These are phyloP conservation scores for Moricandia arvensis DNA, from an alignment of 345 rosid genomes.

Conservation along the genomic window DNA sequence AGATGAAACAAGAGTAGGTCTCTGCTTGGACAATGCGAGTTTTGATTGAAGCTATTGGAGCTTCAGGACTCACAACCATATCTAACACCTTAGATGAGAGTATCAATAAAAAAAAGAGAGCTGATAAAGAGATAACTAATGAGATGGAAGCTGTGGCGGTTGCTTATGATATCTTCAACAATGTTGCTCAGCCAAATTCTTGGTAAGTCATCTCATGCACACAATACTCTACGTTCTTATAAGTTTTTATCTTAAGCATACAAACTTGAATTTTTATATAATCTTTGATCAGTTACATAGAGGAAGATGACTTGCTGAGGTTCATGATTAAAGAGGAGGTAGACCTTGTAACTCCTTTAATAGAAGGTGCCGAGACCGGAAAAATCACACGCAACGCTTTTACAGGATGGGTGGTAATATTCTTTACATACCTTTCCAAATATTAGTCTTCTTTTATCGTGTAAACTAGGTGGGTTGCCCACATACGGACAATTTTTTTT, in stretches of 20 bases:
- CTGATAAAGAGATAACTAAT: neutral
- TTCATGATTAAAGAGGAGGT: too few relatives aligned
- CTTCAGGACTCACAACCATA: neutral
- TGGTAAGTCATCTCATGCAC: neutral
- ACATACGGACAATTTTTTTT: too few relatives aligned
- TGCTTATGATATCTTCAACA: neutral
- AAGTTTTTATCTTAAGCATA: neutral
- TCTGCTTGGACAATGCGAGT: neutral
- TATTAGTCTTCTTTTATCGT: too few relatives aligned
- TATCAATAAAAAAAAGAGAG: neutral
- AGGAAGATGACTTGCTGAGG: too few relatives aligned
- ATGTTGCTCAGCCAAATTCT: neutral
- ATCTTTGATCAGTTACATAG: too few relatives aligned
- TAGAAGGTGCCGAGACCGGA: too few relatives aligned
- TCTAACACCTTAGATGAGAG: neutral
- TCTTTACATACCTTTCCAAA: too few relatives aligned
- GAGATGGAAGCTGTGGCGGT: neutral
- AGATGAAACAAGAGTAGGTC: neutral
- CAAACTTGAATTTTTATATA: too few relatives aligned
- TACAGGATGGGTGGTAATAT: too few relatives aligned
- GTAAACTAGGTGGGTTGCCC: too few relatives aligned
- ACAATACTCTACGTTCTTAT: neutral
- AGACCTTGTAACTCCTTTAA: too few relatives aligned
- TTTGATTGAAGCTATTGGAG: neutral
- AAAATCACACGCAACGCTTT: too few relatives aligned